A percentile compares a stretch with the other conserved stretches of the same genome.
phyloP scores from a whole-genome alignment of 2,329 filamentous ascomycete genomes.

The Magnaporthales sp. region DNA sequence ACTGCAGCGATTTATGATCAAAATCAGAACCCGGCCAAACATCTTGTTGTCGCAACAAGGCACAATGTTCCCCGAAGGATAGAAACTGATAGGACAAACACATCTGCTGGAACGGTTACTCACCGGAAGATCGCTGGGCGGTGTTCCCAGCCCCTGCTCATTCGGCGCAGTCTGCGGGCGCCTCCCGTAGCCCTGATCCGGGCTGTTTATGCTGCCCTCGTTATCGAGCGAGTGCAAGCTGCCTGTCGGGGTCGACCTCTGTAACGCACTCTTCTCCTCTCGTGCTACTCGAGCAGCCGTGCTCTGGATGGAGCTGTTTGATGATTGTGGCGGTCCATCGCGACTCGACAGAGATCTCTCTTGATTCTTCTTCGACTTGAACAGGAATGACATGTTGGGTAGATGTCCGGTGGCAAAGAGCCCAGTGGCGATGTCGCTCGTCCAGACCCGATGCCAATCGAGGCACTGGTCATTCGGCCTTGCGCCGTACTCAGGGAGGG shows the following conservation, averaged over 20 bases:
- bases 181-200: slow-evolving; percentile 53
- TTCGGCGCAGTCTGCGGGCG: slow-evolving; percentile 47
- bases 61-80: background rate
- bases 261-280: slow-evolving; percentile 44
- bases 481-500: background rate
- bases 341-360: slow-evolving; percentile 49
- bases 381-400: slow-evolving; percentile 68
- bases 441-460: slow-evolving; percentile 4
- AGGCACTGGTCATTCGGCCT: slow-evolving; percentile 2
- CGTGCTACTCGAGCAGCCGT: slow-evolving; percentile 37
- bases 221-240: slow-evolving; percentile 67
- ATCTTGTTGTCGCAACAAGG: background rate
- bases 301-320: slow-evolving; percentile 40
- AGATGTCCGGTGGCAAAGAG: background rate
- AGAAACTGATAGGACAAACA: background rate
- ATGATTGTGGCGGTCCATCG: slow-evolving; percentile 36
- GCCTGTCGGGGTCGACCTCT: slow-evolving; percentile 65
- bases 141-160: slow-evolving; percentile 21
- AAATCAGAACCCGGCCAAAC: background rate
- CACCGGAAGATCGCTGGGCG: slow-evolving; percentile 31
- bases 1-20: slow-evolving; percentile 23
- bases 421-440: slow-evolving; percentile 2
- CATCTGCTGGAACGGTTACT: slow-evolving; percentile 17
- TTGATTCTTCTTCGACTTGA: slow-evolving; percentile 73
- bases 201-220: slow-evolving; percentile 47